phyloP scores from a whole-genome alignment of 495 filamentous ascomycete genomes.

The Aspergillus olivimuriae region DNA sequence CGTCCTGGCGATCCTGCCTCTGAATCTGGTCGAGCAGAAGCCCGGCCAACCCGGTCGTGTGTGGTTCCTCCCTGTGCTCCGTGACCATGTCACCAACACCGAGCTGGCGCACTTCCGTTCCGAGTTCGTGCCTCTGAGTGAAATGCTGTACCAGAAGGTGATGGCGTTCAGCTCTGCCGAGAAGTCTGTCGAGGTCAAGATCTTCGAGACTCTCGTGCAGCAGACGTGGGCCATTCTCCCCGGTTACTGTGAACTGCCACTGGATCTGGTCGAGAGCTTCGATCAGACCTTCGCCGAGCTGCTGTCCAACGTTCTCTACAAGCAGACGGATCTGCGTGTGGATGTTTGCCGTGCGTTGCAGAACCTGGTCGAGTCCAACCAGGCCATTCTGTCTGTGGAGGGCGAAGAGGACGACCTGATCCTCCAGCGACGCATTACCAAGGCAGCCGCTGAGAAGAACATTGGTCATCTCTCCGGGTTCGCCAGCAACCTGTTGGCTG shows the following conservation, averaged over 20 bases:
- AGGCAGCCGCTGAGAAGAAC: slow-evolving; percentile 67
- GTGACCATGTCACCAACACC: slow-evolving; percentile 80
- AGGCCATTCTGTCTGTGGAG: slow-evolving; percentile 59
- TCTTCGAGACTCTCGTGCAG: slow-evolving; percentile 91
- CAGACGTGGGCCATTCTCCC: slow-evolving; percentile 95
- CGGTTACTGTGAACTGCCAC: slow-evolving; percentile 86
- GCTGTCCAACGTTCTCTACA: slow-evolving; percentile 83
- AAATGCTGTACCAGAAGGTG: slow-evolving; percentile 81
- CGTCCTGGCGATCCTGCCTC: slow-evolving; percentile 71
- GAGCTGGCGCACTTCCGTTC: slow-evolving; percentile 76
- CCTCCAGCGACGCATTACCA: slow-evolving; percentile 65
- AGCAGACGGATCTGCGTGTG: slow-evolving; percentile 77
- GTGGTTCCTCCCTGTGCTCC: slow-evolving; percentile 87
- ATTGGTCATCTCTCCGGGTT: slow-evolving; percentile 70
- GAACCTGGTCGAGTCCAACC: slow-evolving; percentile 84
- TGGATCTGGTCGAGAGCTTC: slow-evolving; percentile 70
- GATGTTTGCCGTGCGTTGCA: slow-evolving; percentile 83
- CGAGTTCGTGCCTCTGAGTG: slow-evolving; percentile 83
- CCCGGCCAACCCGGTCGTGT: slow-evolving; percentile 76
- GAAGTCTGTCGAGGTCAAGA: slow-evolving; percentile 91
- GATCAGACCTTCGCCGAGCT: slow-evolving; percentile 90
- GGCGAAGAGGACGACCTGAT: slow-evolving; percentile 61
- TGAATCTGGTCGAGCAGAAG: slow-evolving; percentile 74
- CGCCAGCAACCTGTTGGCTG: slow-evolving; percentile 81
- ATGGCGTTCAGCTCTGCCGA: slow-evolving; percentile 69